phyloP scores from a whole-genome alignment of 2,329 filamentous ascomycete species.

The Trichoderma brevicompactum region DNA sequence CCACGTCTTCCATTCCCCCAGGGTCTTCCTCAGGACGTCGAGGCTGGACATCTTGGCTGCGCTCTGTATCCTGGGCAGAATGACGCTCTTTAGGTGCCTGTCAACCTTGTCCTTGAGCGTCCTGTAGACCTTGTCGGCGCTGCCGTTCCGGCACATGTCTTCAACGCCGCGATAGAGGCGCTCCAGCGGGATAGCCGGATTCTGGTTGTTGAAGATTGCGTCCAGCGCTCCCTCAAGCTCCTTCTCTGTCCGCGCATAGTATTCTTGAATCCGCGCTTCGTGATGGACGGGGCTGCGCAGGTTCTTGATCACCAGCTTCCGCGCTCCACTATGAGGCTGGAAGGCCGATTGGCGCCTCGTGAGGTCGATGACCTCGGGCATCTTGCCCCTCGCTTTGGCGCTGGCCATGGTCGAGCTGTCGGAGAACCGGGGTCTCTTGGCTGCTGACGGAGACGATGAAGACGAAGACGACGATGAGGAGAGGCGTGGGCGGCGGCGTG shows the following conservation, averaged over 20 bases:
- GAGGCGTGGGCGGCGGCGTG: constrained; percentile 47
- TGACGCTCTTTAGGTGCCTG: constrained; percentile 64
- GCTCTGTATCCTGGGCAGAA: constrained; percentile 60
- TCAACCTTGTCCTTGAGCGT: constrained; percentile 70
- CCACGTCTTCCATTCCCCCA: constrained; percentile 75
- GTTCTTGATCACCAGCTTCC: constrained; percentile 93
- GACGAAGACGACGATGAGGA: constrained; percentile 41
- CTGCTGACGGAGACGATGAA: constrained; percentile 34
- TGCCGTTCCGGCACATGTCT: constrained; percentile 82
- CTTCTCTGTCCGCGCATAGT: constrained; percentile 75
- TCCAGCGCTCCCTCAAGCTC: constrained; percentile 75
- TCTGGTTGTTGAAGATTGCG: constrained; percentile 69
- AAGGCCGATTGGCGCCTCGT: constrained; percentile 53
- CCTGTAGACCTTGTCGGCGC: constrained; percentile 68
- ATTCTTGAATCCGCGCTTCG: constrained; percentile 68
- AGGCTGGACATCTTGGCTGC: constrained; percentile 59
- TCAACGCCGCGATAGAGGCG: constrained; percentile 89
- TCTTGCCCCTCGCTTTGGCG: constrained; percentile 47
- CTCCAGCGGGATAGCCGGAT: constrained; percentile 76
- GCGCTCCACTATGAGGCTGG: constrained; percentile 75
- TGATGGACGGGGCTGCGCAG: constrained; percentile 66
- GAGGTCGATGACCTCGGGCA: constrained; percentile 46
- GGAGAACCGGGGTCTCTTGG: constrained; percentile 42
- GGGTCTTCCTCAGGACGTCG: constrained; percentile 62
- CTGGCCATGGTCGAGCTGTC: constrained; percentile 41